Percentiles rank a stretch among this genome's conserved stretches.
phyloP scores from a whole-genome alignment of 768 basidiomycete genomes.

The Suillus luteus region DNA sequence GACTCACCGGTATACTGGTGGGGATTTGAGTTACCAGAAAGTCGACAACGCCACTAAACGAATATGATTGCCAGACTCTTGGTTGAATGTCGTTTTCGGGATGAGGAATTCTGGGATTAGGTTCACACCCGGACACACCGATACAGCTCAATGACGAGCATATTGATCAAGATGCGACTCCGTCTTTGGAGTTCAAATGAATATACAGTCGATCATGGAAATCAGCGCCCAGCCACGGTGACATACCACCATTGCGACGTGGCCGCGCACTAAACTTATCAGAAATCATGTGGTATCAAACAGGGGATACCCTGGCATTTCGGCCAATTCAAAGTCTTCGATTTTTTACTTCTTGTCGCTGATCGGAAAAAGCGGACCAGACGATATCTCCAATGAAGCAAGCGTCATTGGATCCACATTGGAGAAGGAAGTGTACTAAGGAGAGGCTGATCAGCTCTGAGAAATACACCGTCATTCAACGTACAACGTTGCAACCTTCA shows the following conservation, averaged over 20 bases:
- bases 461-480: not conserved
- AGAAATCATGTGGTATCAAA: not conserved
- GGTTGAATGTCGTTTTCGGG: slow-evolving; percentile 17
- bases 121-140: slow-evolving; percentile 21
- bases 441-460: slow-evolving; percentile 1
- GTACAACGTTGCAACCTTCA: no score
- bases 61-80: slow-evolving; percentile 16
- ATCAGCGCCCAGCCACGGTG: not conserved
- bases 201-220: not conserved
- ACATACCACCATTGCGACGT: not conserved
- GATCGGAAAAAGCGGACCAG: slow-evolving; percentile 19
- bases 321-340: slow-evolving; percentile 1
- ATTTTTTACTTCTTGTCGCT: slow-evolving; percentile 9
- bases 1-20: slow-evolving; percentile 13
- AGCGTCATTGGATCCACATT: not conserved
- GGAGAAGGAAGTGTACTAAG: not conserved
- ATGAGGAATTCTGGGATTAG: slow-evolving; percentile 27
- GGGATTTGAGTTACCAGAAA: slow-evolving; percentile 11
- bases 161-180: not conserved
- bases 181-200: not conserved
- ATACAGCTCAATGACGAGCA: not conserved
- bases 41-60: slow-evolving; percentile 19
- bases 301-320: slow-evolving; percentile 1
- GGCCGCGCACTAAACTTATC: not conserved
- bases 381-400: not conserved